Evolutionary conservation across 495 filamentous ascomycete genomes (phyloP).

Genomic region (Xylaria cubensis): DNA sequence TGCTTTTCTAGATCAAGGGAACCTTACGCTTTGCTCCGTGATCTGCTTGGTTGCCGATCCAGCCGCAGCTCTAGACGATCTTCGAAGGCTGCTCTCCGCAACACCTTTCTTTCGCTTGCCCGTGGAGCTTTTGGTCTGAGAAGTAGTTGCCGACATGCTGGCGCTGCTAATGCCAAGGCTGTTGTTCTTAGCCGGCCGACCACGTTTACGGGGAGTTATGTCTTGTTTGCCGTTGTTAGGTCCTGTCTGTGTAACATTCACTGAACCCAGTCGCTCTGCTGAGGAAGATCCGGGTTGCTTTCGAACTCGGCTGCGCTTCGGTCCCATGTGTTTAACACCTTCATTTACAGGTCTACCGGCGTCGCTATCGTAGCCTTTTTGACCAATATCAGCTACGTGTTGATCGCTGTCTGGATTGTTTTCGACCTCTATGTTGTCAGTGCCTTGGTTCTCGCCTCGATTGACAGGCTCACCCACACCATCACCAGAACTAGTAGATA

Average conservation of each 20-base stretch:
- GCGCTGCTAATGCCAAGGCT: not conserved
- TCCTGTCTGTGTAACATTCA: not conserved
- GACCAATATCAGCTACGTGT: not conserved
- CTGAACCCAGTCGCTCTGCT: not conserved
- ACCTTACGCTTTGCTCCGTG: slow-evolving; percentile 13
- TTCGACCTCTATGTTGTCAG: not conserved
- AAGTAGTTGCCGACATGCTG: not conserved
- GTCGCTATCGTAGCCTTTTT: slow-evolving; percentile 3
- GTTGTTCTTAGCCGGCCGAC: slow-evolving; percentile 10
- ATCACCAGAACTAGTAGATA: not conserved
- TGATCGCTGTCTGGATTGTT: not conserved
- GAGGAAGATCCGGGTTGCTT: not conserved
- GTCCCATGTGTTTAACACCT: not conserved
- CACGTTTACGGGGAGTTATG: slow-evolving; percentile 5
- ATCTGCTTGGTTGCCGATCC: slow-evolving; percentile 12
- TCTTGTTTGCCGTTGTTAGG: not conserved
- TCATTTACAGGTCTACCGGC: not conserved
- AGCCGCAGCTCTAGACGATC: slow-evolving; percentile 10
- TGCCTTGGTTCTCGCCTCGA: not conserved
- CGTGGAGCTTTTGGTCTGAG: not conserved
- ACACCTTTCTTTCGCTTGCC: slow-evolving; percentile 15
- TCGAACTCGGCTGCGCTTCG: not conserved
- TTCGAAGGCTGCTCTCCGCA: not conserved
- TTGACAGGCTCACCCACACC: not conserved
- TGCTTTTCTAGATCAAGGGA: no score